A percentile compares a stretch with the other conserved stretches of the same genome.
Conservation (phyloP, 306 rosid genomes). For the Benincasa hispida region DNA sequence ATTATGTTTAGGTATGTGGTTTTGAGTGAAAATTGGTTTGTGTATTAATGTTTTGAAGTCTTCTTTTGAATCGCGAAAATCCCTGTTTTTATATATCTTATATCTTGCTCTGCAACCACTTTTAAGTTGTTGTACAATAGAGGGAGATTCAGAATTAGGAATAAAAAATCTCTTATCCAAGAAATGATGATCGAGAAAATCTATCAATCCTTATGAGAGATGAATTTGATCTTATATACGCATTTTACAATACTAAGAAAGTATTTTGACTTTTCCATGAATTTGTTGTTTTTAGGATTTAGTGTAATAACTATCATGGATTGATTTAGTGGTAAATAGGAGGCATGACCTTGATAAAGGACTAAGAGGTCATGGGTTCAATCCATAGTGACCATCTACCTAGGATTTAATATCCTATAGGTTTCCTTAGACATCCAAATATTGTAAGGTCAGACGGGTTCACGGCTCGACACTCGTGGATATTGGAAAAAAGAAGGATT, state of each 20-base stretch:
- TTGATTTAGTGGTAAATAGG: no score
- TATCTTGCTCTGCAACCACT: background rate
- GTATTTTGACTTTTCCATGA: background rate
- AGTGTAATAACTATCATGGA: no score
- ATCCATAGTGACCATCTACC: no score
- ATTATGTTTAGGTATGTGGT: background rate
- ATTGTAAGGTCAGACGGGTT: no score
- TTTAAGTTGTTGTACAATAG: background rate
- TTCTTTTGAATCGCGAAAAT: background rate
- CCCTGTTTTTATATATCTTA: background rate
- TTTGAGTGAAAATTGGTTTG: background rate
- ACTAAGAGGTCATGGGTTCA: no score
- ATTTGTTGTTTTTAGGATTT: background rate
- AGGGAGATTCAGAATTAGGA: background rate
- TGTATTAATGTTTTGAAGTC: background rate
- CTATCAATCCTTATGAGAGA: background rate
- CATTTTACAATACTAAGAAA: background rate
- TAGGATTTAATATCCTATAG: no score
- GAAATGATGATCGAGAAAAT: background rate
- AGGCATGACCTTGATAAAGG: no score
- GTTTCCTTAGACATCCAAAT: no score
- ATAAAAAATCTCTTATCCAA: background rate
- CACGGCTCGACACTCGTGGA: no score
- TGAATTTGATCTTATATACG: background rate
- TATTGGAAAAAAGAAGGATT: no score